Base-by-base conservation (phyloP, 441 rosid genomes). In the Melastoma candidum region DNA sequence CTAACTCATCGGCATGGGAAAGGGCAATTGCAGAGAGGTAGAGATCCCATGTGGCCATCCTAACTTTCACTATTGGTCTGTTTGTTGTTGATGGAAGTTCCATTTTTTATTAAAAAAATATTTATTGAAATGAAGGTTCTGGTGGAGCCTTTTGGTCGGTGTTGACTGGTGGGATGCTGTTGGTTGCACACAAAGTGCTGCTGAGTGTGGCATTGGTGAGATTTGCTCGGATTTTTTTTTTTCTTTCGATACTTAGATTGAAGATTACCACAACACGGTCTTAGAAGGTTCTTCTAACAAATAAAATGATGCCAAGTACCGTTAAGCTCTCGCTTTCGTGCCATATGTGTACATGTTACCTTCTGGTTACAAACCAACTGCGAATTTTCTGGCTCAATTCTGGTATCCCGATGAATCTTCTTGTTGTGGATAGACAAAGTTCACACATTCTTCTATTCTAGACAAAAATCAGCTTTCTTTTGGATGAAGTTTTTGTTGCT, bases 111-210 rank as follows among this genome's bases (percentile, higher is more conserved):
- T 54, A 32, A 7, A 22, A 54, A 22, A 44, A 12, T 39, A n/a
- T 52, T 26, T 52, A 43, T 52, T 12, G 36, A 29, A 29, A 29
- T 29, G 36, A 29, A 94, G 99, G 84, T 94, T 94, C 78, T 94
- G 99, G 99, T 94, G 99, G 99, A 87, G 97, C 73, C 99, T 94
- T 74, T 75, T 90, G 85, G 97, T 94, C 49, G 97, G 97, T 56
- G 99, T 94, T 74, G 97, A 90, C 75, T 94, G 99, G 99, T 90
- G 99, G 97, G 99, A 94, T 66, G 97, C 96, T 63, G 83, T 94
- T 79, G 99, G 99, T 58, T 94, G 96, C 71, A 90, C 99, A n/a
- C 97, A 94, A 71, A 90, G 99, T 85, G 97, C 97, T 66, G 97
- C 97, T 13, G 99, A 94, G 73, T 97, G 88, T 69, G 84, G 87